Conservation (phyloP, 1,139 yeast genomes). For the Pneumocystis wakefieldiae region DNA sequence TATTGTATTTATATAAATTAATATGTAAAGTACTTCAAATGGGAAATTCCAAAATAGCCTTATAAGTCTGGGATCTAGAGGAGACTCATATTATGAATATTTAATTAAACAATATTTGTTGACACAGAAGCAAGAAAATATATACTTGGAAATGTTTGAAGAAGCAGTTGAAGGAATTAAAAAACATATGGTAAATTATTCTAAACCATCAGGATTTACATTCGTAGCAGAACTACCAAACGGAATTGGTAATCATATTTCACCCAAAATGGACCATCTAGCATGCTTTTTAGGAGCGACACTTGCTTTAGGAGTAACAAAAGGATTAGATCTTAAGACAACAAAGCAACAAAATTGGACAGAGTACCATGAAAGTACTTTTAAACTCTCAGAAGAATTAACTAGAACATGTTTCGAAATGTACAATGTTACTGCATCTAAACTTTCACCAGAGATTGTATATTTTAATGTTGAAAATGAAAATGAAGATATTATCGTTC, state of each 20-base stretch:
- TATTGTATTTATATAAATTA: slow-evolving; percentile 46
- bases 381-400: slow-evolving; percentile 57
- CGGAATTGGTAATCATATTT: slow-evolving; percentile 46
- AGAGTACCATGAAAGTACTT: slow-evolving; percentile 37
- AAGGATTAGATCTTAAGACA: slow-evolving; percentile 40
- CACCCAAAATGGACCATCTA: slow-evolving; percentile 83
- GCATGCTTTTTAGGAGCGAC: slow-evolving; percentile 89
- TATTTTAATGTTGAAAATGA: slow-evolving; percentile 44
- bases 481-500: slow-evolving; percentile 48
- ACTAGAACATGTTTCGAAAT: slow-evolving; percentile 72
- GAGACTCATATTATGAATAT: slow-evolving; percentile 87
- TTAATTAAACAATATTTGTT: slow-evolving; percentile 63
- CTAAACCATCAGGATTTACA: slow-evolving; percentile 48
- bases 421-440: slow-evolving; percentile 60
- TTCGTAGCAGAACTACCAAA: slow-evolving; percentile 65
- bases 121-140: slow-evolving; percentile 51
- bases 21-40: slow-evolving; percentile 61
- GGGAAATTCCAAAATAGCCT: slow-evolving; percentile 44
- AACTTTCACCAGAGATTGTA: slow-evolving; percentile 78
- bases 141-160: slow-evolving; percentile 62
- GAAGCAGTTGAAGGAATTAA: slow-evolving; percentile 64
- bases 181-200: slow-evolving; percentile 44
- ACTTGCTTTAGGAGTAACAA: slow-evolving; percentile 79
- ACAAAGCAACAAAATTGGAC: slow-evolving; percentile 31
- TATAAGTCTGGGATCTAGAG: slow-evolving; percentile 80